A percentile compares a stretch with the other conserved stretches of the same genome.
phyloP scores from a whole-genome alignment of 768 basidiomycete genomes.

The Fistulinella prunicolor region DNA sequence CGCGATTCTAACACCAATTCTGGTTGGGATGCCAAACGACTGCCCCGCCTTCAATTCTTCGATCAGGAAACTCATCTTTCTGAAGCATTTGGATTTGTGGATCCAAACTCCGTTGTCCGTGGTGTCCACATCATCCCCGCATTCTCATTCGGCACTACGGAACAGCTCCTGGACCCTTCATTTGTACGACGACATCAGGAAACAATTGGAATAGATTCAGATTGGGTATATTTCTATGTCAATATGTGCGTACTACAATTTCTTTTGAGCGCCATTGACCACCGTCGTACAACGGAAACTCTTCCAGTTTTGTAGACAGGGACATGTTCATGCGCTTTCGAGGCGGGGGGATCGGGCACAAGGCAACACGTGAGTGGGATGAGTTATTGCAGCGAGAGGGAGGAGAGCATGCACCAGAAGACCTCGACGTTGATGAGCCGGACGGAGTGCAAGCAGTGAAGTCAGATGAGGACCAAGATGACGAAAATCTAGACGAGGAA shows the following conservation, averaged over 20 bases:
- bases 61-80: slow-evolving; percentile 17
- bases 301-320: not conserved
- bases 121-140: slow-evolving; percentile 43
- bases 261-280: not conserved
- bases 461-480: no score
- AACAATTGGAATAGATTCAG: not conserved
- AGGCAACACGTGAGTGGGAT: slow-evolving; percentile 7
- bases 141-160: slow-evolving; percentile 24
- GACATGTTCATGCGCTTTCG: slow-evolving; percentile 17
- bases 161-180: slow-evolving; percentile 1
- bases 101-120: slow-evolving; percentile 40
- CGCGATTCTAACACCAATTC: slow-evolving; percentile 19
- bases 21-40: slow-evolving; percentile 26
- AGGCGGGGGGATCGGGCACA: slow-evolving; percentile 25
- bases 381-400: no score
- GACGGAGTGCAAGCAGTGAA: no score
- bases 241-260: slow-evolving; percentile 29
- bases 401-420: no score
- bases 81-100: slow-evolving; percentile 43
- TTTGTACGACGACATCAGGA: not conserved
- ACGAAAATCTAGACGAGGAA: no score
- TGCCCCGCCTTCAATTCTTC: slow-evolving; percentile 41
- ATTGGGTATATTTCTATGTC: slow-evolving; percentile 33
- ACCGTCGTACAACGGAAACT: not conserved
- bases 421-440: no score